Base-by-base conservation (phyloP, 306 rosid genomes). In the Sicyos edulis region DNA sequence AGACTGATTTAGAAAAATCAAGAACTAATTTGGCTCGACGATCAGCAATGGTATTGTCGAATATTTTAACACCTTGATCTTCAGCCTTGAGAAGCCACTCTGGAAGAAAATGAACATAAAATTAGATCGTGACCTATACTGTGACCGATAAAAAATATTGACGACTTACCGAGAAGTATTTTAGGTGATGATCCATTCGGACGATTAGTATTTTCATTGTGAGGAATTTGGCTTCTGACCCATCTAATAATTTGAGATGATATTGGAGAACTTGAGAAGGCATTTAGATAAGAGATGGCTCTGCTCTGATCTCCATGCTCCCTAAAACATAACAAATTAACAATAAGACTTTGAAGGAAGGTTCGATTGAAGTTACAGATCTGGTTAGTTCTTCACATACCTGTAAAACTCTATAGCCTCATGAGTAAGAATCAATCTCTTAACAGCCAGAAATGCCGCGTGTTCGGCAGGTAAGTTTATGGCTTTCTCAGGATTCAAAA, bases 271-370 rank as follows among this genome's bases (percentile, higher is more conserved):
- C 82, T 66, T 24, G 89, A 81, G 79, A 86, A 90, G 45, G 91
- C 91, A 54, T 71, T 82, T 45, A 40, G 54, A 71, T 83, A 88
- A 58, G 92, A 82, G 79, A 83, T 34, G 52, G 85, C 82, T 81
- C 87, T 88, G 74, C 50, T 88, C 73, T 82, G 95, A 86, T 92
- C 95, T 72, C 86, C 91, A 55, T 60, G 73, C n/a, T 62, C 84
- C 84, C 95, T n/a, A n/a, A n/a, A n/a, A n/a, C n/a, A n/a, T 92
- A 67, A 62, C 42, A 70, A 34, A 62, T 8, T 32, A 65, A 72
- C 57, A 54, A 47, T 76, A 20, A 72, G 52, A 75, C 37, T 80
- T 54, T 24, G n/a, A 14, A 19, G 55, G 32, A 70, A 57, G 68
- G 34, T 44, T 74, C 45, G 57, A 14, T 49, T 11, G 37, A 40